A percentile compares a stretch with the other conserved stretches of the same genome.
Evolutionary conservation across 306 rosid species (phyloP).

Genomic region (Vigna radiata): DNA sequence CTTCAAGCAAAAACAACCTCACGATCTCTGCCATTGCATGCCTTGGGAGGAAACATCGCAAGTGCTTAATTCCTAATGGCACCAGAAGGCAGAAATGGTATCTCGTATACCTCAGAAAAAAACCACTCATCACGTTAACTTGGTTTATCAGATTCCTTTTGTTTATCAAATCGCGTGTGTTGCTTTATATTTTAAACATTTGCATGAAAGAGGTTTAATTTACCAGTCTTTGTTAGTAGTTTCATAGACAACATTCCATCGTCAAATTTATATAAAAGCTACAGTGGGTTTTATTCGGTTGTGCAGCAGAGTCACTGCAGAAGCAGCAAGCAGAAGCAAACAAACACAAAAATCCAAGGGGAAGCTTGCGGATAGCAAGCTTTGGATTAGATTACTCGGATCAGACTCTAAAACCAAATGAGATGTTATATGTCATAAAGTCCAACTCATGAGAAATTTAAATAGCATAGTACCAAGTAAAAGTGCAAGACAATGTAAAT

Average conservation of each 20-base stretch:
- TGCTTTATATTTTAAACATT: neutral
- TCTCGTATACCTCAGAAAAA: conserved; percentile 12
- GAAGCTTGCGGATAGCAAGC: neutral
- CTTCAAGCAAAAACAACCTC: conserved; percentile 1
- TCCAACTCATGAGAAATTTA: neutral
- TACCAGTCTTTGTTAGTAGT: neutral
- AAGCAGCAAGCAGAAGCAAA: conserved; percentile 6
- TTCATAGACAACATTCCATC: neutral
- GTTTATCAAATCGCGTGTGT: too few relatives aligned
- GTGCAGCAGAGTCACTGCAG: neutral
- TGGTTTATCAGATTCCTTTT: neutral
- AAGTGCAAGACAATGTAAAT: neutral
- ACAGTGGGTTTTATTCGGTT: neutral
- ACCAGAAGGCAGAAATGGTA: neutral
- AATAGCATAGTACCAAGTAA: neutral
- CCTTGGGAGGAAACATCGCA: conserved; percentile 31
- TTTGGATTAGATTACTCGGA: neutral
- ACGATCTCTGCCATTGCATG: conserved; percentile 27
- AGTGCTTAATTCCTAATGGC: conserved; percentile 39
- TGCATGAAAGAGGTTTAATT: neutral
- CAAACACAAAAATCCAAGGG: neutral
- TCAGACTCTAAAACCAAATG: neutral
- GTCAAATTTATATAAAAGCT: neutral
- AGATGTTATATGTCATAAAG: conserved; percentile 13
- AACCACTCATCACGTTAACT: neutral